Conservation (phyloP, 768 basidiomycete species). For the Leccinum arenicola region DNA sequence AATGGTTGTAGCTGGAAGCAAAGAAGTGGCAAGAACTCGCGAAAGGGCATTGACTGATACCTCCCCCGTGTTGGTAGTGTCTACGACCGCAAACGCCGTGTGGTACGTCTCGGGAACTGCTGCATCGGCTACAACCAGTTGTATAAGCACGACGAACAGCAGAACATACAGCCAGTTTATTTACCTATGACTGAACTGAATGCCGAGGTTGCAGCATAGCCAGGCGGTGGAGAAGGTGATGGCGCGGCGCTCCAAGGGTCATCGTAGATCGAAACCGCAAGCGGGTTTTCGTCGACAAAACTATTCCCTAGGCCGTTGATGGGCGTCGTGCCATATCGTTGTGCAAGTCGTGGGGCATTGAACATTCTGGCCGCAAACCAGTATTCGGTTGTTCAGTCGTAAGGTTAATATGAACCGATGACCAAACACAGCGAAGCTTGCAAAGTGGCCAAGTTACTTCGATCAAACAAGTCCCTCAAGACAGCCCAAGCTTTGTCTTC, state of each 20-base stretch:
- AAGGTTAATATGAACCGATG: slow-evolving; percentile 8
- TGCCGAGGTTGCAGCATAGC: slow-evolving; percentile 47
- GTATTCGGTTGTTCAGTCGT: slow-evolving; percentile 12
- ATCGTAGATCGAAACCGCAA: slow-evolving; percentile 71
- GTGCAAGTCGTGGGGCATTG: slow-evolving; percentile 76
- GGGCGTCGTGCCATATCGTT: slow-evolving; percentile 59
- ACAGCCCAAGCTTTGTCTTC: slow-evolving; percentile 1
- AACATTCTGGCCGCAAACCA: slow-evolving; percentile 53
- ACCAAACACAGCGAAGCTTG: not conserved
- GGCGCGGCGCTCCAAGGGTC: slow-evolving; percentile 81
- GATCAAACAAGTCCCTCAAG: not conserved
- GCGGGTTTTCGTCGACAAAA: slow-evolving; percentile 75
- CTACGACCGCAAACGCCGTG: slow-evolving; percentile 68
- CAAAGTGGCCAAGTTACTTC: not conserved
- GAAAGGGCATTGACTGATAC: slow-evolving; percentile 82
- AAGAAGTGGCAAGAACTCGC: slow-evolving; percentile 73
- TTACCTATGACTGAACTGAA: slow-evolving; percentile 72
- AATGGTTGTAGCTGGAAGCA: slow-evolving; percentile 75
- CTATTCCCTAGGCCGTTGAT: slow-evolving; percentile 63
- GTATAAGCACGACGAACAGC: slow-evolving; percentile 7
- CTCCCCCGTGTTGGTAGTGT: slow-evolving; percentile 69
- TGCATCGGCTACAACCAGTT: slow-evolving; percentile 57
- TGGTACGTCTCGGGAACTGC: slow-evolving; percentile 78
- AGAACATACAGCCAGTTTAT: slow-evolving; percentile 31
- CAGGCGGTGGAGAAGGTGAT: slow-evolving; percentile 64